Conservation (phyloP, 768 basidiomycete genomes). For the Tricholoma terreum region DNA sequence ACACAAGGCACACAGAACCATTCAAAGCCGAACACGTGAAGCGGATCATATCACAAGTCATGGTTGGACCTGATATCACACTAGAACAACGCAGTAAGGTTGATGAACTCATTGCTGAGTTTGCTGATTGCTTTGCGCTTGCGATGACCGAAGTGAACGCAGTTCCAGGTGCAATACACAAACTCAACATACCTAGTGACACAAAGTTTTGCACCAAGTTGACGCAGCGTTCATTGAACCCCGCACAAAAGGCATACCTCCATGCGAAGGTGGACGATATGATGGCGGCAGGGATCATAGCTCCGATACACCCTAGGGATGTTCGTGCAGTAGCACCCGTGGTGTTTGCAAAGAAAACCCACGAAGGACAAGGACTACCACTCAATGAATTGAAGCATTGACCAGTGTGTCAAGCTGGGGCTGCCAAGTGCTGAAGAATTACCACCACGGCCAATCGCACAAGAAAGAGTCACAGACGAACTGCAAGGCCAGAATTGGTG, state of each 20-base stretch:
- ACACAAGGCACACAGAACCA: neutral
- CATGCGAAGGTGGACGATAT: no score
- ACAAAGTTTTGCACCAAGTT: conserved; percentile 24
- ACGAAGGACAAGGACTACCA: no score
- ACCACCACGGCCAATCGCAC: conserved; percentile 12
- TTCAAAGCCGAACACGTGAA: neutral
- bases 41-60: no score
- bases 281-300: no score
- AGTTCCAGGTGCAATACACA: no score
- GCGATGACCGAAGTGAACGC: no score
- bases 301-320: no score
- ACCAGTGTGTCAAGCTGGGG: conserved; percentile 25
- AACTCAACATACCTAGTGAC: no score
- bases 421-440: conserved; percentile 15
- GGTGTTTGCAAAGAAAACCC: no score
- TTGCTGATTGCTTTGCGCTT: no score
- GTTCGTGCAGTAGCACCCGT: no score
- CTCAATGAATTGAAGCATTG: neutral
- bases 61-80: conserved; percentile 32
- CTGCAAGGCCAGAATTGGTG: conserved; percentile 34
- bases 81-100: conserved; percentile 28
- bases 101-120: conserved; percentile 11
- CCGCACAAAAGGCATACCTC: no score
- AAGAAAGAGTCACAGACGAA: neutral
- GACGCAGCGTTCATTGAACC: conserved; percentile 20